These are phyloP conservation scores for Lepiota venenata DNA, from an alignment of 768 basidiomycete genomes.

Conservation along the genomic window DNA sequence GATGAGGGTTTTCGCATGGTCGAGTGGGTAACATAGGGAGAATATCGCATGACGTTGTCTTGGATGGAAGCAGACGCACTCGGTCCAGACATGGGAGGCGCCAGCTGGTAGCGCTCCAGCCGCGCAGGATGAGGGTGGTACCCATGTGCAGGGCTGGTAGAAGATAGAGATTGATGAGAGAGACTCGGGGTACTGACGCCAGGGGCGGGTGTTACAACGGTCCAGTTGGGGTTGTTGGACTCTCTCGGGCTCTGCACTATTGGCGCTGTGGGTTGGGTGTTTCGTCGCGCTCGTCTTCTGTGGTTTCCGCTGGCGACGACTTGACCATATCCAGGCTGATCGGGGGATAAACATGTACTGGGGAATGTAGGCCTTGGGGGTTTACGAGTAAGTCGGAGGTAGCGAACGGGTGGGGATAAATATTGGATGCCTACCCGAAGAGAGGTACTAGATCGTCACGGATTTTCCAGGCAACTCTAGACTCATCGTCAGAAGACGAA, in stretches of 20 bases:
- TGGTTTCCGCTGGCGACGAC: conserved; percentile 60
- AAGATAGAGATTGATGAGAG: conserved; percentile 15
- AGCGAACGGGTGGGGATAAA: conserved; percentile 5
- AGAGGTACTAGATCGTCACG: conserved; percentile 83
- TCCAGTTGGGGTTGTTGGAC: conserved; percentile 38
- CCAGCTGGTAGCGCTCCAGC: conserved; percentile 11
- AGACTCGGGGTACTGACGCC: conserved; percentile 17
- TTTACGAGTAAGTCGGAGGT: neutral
- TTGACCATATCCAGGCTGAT: conserved; percentile 85
- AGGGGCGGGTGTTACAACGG: conserved; percentile 39
- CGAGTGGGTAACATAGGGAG: conserved; percentile 21
- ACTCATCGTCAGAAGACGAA: conserved; percentile 15
- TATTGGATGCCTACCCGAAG: conserved; percentile 59
- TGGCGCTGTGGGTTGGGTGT: conserved; percentile 32
- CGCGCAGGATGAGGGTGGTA: conserved; percentile 6
- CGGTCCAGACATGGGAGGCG: neutral
- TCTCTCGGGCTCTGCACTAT: conserved; percentile 27
- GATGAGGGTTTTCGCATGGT: conserved; percentile 19
- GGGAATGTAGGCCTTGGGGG: conserved; percentile 73
- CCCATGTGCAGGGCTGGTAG: conserved; percentile 7
- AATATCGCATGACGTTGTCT: conserved; percentile 18
- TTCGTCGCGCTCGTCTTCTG: conserved; percentile 60
- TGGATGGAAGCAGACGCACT: neutral
- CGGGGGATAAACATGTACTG: conserved; percentile 77
- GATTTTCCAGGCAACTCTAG: conserved; percentile 85